Evolutionary conservation across 805 yeast genomes (phyloP).

Genomic region (Candida palmyrensis): DNA sequence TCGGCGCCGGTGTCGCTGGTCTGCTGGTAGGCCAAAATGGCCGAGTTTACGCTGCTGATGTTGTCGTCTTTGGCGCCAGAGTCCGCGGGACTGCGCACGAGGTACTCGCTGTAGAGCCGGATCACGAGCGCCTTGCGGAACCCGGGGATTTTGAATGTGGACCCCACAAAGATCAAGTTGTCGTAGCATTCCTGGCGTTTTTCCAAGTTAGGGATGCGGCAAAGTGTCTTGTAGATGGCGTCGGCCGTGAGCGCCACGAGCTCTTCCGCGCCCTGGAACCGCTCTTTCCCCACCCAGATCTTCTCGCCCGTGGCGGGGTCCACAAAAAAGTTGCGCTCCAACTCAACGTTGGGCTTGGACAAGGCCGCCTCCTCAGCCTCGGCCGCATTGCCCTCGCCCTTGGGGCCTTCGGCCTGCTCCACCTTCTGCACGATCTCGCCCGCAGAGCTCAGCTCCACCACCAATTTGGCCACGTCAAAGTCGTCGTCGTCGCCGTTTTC

Average conservation of each 20-base stretch:
- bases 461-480: slow-evolving; percentile 80
- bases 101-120: slow-evolving; percentile 50
- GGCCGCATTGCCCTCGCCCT: slow-evolving; percentile 11
- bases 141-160: slow-evolving; percentile 72
- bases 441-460: slow-evolving; percentile 59
- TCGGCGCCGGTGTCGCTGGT: slow-evolving; percentile 25
- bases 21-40: slow-evolving; percentile 40
- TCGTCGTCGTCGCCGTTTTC: slow-evolving; percentile 60
- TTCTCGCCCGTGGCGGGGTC: slow-evolving; percentile 52
- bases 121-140: slow-evolving; percentile 65
- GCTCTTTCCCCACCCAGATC: slow-evolving; percentile 78
- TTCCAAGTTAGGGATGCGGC: slow-evolving; percentile 58
- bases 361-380: slow-evolving; percentile 28
- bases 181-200: slow-evolving; percentile 83
- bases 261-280: slow-evolving; percentile 73
- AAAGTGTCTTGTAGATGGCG: slow-evolving; percentile 48
- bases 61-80: slow-evolving; percentile 20
- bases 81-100: slow-evolving; percentile 33
- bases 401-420: slow-evolving; percentile 17
- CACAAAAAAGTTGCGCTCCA: slow-evolving; percentile 65
- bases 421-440: slow-evolving; percentile 18
- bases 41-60: slow-evolving; percentile 27
- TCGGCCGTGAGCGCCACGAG: slow-evolving; percentile 53
- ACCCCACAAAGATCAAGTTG: slow-evolving; percentile 73
- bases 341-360: slow-evolving; percentile 54